Conservation (phyloP, 345 rosid species). For the Atalantia buxifolia region DNA sequence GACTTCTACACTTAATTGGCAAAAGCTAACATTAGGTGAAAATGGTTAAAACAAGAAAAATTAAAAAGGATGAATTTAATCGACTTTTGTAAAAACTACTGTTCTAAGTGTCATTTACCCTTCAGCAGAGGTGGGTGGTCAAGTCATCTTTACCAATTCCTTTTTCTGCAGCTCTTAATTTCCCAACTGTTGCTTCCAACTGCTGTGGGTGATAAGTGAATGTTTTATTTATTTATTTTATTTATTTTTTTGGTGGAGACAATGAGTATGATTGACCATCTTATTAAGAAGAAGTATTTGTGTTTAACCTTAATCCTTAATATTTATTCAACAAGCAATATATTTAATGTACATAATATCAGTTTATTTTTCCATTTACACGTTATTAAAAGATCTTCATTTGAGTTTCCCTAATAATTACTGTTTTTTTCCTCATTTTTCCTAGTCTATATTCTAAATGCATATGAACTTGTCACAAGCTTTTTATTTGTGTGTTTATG, state of each 20-base stretch:
- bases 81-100: neutral
- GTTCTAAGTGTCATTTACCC: neutral
- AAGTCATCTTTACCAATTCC: neutral
- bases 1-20: neutral
- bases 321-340: neutral
- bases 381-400: neutral
- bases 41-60: neutral
- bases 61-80: neutral
- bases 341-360: neutral
- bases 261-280: neutral
- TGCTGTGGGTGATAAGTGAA: neutral
- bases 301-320: neutral
- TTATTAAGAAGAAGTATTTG: slow-evolving; percentile 5
- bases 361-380: neutral
- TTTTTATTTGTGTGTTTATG: neutral
- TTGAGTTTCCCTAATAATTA: neutral
- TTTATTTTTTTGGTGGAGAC: slow-evolving; percentile 1
- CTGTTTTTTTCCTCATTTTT: neutral
- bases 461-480: neutral
- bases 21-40: neutral
- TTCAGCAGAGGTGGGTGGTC: neutral
- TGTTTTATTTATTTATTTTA: neutral
- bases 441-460: neutral
- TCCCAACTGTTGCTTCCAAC: neutral
- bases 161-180: slow-evolving; percentile 2